Conservation (phyloP, 345 rosid species). For the Abelmoschus esculentus region DNA sequence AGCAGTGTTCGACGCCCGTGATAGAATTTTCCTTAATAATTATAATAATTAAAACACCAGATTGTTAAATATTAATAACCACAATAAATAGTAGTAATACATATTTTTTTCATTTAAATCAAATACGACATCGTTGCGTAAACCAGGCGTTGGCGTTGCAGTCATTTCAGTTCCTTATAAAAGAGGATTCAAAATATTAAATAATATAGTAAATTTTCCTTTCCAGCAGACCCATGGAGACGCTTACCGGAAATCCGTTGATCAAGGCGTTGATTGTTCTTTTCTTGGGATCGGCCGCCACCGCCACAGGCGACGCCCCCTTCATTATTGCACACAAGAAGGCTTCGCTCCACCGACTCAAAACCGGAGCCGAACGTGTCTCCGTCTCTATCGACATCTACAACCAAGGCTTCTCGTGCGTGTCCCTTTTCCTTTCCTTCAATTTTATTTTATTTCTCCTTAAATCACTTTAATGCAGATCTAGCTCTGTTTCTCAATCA, state of each 20-base stretch:
- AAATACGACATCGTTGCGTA: background rate
- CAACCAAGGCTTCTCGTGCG: slow-evolving; percentile 89
- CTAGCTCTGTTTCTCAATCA: slow-evolving; percentile 9
- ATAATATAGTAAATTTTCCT: background rate
- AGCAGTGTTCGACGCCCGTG: too few relatives aligned
- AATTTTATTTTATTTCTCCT: background rate
- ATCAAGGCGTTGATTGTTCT: slow-evolving; percentile 32
- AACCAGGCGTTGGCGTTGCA: background rate
- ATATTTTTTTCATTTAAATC: too few relatives aligned
- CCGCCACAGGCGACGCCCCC: slow-evolving; percentile 65
- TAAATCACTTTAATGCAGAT: background rate
- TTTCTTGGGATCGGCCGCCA: slow-evolving; percentile 38
- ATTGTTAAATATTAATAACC: too few relatives aligned
- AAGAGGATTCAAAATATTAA: background rate
- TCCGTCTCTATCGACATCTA: slow-evolving; percentile 74
- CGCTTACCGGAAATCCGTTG: slow-evolving; percentile 22
- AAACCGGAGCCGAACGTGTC: slow-evolving; percentile 86
- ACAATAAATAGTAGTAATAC: too few relatives aligned
- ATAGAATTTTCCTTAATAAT: too few relatives aligned
- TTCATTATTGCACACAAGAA: slow-evolving; percentile 41
- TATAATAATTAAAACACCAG: too few relatives aligned
- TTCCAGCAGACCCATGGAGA: slow-evolving; percentile 14
- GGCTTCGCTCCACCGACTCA: slow-evolving; percentile 53
- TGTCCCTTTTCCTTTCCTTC: slow-evolving; percentile 8
- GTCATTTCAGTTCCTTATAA: background rate